Base-by-base conservation (phyloP, 2,329 filamentous ascomycete species). In the Clarireedia paspali region DNA sequence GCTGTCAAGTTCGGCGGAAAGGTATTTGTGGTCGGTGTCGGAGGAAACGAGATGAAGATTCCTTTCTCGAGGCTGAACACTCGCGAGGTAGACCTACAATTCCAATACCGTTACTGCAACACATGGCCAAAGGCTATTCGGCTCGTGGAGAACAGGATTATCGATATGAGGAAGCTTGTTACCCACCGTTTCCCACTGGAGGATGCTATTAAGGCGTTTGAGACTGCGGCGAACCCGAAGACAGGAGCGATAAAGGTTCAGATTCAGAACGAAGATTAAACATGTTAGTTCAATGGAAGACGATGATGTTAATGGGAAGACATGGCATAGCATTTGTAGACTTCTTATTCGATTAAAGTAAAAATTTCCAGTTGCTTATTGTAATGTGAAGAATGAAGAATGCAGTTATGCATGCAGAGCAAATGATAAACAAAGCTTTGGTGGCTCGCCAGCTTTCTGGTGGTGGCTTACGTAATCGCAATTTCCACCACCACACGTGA, bases 171-270 rank as follows among this genome's bases (percentile, higher is more conserved):
- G 66, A 87, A 82, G 73, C 75, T 97, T 59, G 90, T 96, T 38
- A 96, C 92, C 42, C 92, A 97, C 76, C 81, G 89, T 17, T 96
- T 87, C 74, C 76, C 80, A 62, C 74, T 97, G 39, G 91, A 96
- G 74, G 87, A 97, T 70, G 91, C 91, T 0, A 72, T 94, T 27
- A 82, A 92, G 73, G 92, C 92, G 6, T 97, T 97, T 72, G 84
- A 91, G 75, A 94, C 89, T 42, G 90, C 91, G 20, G 83, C 88
- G 7, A 84, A 96, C 72, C 86, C 90, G 40, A 91, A 87, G 77
- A 95, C 88, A 51, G 91, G 92, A 6, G 90, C 91, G n/a, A 96
- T 97, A 74, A 97, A 97, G 79, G 91, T 96, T 59, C 88, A 91
- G 80, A 96, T 96, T 68, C 89, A 91, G 77, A 90, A 82, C 66